Conservation (phyloP, 2,329 filamentous ascomycete genomes). For the Rhinocladiella similis region DNA sequence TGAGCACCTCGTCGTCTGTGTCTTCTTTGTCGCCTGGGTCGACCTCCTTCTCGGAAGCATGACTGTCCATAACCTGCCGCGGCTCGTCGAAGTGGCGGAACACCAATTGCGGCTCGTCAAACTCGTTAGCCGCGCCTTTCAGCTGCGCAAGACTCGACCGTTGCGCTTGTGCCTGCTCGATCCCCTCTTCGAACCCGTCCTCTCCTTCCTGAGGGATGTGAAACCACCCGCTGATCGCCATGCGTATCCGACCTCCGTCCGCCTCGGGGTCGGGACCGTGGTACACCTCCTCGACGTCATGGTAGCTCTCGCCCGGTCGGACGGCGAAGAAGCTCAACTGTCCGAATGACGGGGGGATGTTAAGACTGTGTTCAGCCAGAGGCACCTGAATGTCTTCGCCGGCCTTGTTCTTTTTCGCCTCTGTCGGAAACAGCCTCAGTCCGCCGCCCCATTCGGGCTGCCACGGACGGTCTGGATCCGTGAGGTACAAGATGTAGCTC, state of each 20-base stretch:
- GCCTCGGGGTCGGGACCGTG: constrained; percentile 62
- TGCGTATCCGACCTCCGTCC: constrained; percentile 67
- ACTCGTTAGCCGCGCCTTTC: constrained; percentile 77
- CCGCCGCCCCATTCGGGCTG: constrained; percentile 90
- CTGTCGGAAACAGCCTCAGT: constrained; percentile 78
- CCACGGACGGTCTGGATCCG: constrained; percentile 89
- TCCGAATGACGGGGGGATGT: constrained; percentile 93
- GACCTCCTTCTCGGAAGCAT: constrained; percentile 31
- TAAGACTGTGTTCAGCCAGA: constrained; percentile 72
- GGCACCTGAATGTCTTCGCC: constrained; percentile 79
- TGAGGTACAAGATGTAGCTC: constrained; percentile 95
- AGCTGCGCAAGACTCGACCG: constrained; percentile 91
- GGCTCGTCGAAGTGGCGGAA: constrained; percentile 49
- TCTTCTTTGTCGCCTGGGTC: constrained; percentile 37
- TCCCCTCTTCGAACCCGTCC: constrained; percentile 82
- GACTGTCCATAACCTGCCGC: constrained; percentile 36
- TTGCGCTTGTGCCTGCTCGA: constrained; percentile 84
- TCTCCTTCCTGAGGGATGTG: constrained; percentile 96
- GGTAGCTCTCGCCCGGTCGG: constrained; percentile 97
- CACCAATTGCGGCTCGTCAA: constrained; percentile 73
- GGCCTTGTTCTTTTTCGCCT: constrained; percentile 64
- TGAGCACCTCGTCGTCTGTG: constrained; percentile 60
- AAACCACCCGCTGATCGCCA: constrained; percentile 99
- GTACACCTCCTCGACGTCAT: constrained; percentile 98
- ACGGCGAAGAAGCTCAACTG: constrained; percentile 98